Conservation (phyloP, 306 rosid genomes). For the Acacia melanoxylon region DNA sequence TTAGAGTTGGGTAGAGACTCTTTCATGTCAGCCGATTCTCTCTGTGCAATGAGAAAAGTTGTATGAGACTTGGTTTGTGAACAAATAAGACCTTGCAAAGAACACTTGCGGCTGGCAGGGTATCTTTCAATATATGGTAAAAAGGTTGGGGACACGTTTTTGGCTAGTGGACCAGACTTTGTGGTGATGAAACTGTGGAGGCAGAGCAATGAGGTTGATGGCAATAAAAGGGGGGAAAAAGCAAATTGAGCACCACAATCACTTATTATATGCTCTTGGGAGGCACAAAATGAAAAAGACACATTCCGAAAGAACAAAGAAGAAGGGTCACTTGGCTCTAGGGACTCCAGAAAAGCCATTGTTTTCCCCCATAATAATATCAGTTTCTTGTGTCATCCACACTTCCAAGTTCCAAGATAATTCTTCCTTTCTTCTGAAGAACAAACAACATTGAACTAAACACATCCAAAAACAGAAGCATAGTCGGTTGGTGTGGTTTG, state of each 20-base stretch:
- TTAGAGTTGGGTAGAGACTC: background rate
- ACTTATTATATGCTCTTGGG: background rate
- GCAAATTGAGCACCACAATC: background rate
- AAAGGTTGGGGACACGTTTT: background rate
- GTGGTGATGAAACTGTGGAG: background rate
- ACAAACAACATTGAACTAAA: background rate
- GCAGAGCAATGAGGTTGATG: background rate
- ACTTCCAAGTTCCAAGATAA: no score
- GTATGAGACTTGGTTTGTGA: background rate
- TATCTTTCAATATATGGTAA: conserved; percentile 9
- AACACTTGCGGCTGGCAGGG: conserved; percentile 19
- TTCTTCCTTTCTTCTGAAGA: background rate
- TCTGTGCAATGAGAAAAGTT: background rate
- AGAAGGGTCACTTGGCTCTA: background rate
- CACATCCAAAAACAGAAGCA: background rate
- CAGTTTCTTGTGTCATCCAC: background rate
- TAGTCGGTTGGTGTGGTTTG: background rate
- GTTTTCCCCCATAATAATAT: background rate
- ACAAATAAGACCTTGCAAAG: conserved; percentile 1
- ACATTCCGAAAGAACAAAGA: background rate
- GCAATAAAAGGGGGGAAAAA: background rate
- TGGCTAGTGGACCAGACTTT: conserved; percentile 11
- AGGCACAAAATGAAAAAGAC: background rate
- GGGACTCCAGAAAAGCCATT: background rate
- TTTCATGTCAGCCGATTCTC: background rate